phyloP scores from a whole-genome alignment of 1,284 basidiomycete species.

The Cryptococcus floricola region DNA sequence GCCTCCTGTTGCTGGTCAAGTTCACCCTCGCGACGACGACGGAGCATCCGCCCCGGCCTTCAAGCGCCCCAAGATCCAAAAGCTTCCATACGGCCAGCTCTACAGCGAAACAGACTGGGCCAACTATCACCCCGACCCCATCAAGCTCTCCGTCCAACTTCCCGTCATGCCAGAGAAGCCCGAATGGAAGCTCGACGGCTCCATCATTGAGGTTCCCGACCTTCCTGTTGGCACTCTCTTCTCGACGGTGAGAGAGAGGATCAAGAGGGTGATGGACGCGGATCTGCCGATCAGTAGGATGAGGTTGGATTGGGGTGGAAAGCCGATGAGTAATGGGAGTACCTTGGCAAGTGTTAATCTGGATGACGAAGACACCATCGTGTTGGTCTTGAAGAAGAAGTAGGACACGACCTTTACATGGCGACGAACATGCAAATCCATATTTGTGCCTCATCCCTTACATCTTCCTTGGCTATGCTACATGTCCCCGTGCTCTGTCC shows the following conservation, averaged over 20 bases:
- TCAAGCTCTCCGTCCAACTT: conserved; percentile 75
- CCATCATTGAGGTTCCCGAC: conserved; percentile 68
- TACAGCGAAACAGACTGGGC: conserved; percentile 78
- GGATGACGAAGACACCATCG: conserved; percentile 77
- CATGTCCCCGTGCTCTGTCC: too few relatives aligned
- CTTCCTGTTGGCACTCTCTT: conserved; percentile 75
- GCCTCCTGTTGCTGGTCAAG: conserved; percentile 28
- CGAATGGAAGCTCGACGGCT: conserved; percentile 87
- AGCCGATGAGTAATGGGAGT: conserved; percentile 77
- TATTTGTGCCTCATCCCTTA: background rate
- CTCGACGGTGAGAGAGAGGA: conserved; percentile 79
- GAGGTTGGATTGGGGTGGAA: conserved; percentile 68
- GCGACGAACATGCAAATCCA: background rate
- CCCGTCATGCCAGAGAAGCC: conserved; percentile 72
- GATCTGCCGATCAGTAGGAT: conserved; percentile 71
- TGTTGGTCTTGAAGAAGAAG: conserved; percentile 68
- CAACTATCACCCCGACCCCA: conserved; percentile 79
- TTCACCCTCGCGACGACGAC: conserved; percentile 51
- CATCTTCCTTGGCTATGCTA: background rate
- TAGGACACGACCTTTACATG: conserved; percentile 12
- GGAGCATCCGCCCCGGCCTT: conserved; percentile 52
- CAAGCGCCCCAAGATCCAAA: conserved; percentile 76
- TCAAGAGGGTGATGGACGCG: conserved; percentile 69
- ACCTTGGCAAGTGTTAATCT: conserved; percentile 82
- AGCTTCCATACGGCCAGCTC: conserved; percentile 69